Evolutionary conservation across 352 stramenopile species (phyloP).

Genomic region (Phytophthora cactorum): DNA sequence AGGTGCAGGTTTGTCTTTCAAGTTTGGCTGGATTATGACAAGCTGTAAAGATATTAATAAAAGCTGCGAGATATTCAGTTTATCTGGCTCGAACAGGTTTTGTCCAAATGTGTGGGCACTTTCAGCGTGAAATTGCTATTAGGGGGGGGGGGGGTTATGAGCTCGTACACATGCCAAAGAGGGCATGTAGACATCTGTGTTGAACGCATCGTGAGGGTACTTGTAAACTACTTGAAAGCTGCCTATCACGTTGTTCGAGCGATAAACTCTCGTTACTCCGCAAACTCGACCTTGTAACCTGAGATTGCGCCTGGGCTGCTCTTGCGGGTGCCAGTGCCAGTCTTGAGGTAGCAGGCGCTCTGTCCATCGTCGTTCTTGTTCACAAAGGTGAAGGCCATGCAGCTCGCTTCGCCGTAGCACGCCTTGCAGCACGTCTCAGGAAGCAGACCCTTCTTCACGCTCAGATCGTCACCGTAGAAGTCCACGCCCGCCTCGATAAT

Average conservation of each 20-base stretch:
- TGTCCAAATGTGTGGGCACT: too few species aligned
- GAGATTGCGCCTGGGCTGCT: conserved; percentile 45
- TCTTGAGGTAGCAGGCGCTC: conserved; percentile 69
- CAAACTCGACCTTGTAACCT: conserved; percentile 37
- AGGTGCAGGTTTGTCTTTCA: background rate
- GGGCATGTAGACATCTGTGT: too few species aligned
- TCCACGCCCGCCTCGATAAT: conserved; percentile 46
- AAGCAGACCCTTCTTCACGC: conserved; percentile 44
- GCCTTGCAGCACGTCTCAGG: conserved; percentile 58
- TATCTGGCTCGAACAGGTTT: too few species aligned
- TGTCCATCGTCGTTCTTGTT: conserved; percentile 61
- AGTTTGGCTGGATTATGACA: background rate
- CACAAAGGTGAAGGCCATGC: conserved; percentile 60
- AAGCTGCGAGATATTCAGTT: too few species aligned
- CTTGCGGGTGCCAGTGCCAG: conserved; percentile 32
- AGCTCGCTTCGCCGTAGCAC: conserved; percentile 43
- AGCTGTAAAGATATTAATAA: background rate
- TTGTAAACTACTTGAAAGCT: background rate
- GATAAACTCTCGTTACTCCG: conserved; percentile 1
- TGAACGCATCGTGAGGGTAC: background rate
- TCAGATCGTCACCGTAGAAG: conserved; percentile 57
- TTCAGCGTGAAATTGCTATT: too few species aligned
- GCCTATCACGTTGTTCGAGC: background rate
- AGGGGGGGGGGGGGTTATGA: background rate
- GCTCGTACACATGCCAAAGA: background rate